Base-by-base conservation (phyloP, 1,284 basidiomycete species). In the Pholiota adiposa region DNA sequence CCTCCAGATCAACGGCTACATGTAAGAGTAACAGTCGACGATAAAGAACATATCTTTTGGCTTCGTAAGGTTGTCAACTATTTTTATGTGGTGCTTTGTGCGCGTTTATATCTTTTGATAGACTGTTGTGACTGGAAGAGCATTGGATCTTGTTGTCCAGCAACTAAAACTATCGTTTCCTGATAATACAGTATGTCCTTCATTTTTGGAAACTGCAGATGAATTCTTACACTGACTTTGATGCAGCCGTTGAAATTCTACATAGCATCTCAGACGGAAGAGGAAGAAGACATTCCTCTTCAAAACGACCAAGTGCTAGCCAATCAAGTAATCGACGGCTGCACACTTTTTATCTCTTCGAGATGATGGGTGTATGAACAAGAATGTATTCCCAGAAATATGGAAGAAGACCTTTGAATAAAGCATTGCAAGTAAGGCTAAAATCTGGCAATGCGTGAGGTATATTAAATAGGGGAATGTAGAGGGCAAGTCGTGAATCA, bases 1-100 rank as follows among this genome's bases (percentile, higher is more conserved):
- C 75, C 83, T 25, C 63, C 83, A 23, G 79, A 82, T 38, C 77
- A 89, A 58, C 83, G 89, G 25, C 63, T 90, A 44, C 82, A 90
- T 68, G 67, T 90, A 36, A 82, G 75, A 51, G 77, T 85, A 16
- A 66, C 70, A 31, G 66, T 68, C 23, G 75, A 70, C 6, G 70
- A 60, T 58, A 67, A 68, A 51, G 78, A 79, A 62, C 79, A 77
- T 60, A 64, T 79, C 9, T 79, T 88, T 54, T 93, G 91, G 91
- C 83, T 89, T 61, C 77, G 80, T 54, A 91, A 89, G 83, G 90
- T 88, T 56, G 33, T 67, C 59, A 18, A 18, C 2, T 34, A 36
- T 27, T 33, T 5, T 31, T 31, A 31, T n/a, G 8, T 34, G 18
- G 3, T 36, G 53, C 6, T 18, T 18, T 50, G 34, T 9, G 6